These are phyloP conservation scores for Zhuliangozyma blackwelliae DNA, from an alignment of 1,139 yeast genomes.

Conservation along the genomic window DNA sequence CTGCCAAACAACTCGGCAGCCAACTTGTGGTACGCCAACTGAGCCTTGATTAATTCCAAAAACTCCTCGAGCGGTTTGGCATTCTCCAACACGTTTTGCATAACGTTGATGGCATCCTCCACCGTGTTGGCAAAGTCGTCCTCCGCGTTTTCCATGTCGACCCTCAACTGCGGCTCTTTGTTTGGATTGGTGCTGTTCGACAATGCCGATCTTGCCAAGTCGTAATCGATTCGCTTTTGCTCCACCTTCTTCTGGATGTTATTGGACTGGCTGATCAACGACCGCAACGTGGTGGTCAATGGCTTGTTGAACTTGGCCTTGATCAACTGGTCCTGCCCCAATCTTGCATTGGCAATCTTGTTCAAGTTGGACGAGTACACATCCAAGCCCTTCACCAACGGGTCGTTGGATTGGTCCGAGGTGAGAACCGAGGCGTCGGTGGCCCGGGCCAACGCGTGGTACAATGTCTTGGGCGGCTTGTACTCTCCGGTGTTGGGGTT, in stretches of 20 bases:
- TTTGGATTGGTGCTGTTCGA: conserved; percentile 68
- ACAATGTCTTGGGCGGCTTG: conserved; percentile 75
- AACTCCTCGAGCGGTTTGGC: conserved; percentile 71
- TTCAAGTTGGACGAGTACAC: conserved; percentile 42
- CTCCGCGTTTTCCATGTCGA: conserved; percentile 79
- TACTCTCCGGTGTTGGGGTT: conserved; percentile 49
- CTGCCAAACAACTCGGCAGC: conserved; percentile 67
- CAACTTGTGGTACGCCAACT: conserved; percentile 76
- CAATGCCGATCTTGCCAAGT: conserved; percentile 65
- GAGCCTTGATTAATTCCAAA: conserved; percentile 71
- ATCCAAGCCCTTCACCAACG: conserved; percentile 41
- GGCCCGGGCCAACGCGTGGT: conserved; percentile 80
- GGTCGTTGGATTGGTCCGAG: conserved; percentile 43
- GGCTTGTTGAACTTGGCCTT: conserved; percentile 67
- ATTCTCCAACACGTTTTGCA: conserved; percentile 77
- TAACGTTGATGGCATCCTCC: conserved; percentile 80
- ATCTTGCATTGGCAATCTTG: conserved; percentile 78
- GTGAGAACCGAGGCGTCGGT: conserved; percentile 52
- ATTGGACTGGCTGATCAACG: conserved; percentile 61
- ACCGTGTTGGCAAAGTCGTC: conserved; percentile 90
- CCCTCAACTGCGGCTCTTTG: conserved; percentile 70
- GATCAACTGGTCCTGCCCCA: conserved; percentile 78
- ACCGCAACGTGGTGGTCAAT: conserved; percentile 59
- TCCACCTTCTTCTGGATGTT: conserved; percentile 74
- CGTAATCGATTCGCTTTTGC: conserved; percentile 74